Evolutionary conservation across 2,329 filamentous ascomycete species (phyloP).

Genomic region (Hypoxylon sp.): DNA sequence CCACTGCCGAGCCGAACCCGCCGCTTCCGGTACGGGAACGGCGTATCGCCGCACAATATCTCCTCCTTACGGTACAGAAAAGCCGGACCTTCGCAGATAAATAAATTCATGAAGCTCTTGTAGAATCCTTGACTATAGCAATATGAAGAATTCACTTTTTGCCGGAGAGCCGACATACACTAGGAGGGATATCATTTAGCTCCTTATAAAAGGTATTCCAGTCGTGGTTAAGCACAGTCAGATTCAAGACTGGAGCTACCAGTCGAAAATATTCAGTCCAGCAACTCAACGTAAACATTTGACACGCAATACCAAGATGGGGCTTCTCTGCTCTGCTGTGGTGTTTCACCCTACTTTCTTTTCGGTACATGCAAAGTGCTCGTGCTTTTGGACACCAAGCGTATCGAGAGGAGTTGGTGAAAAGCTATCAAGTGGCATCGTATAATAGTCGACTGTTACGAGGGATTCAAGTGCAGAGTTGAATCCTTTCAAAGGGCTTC

Average conservation of each 20-base stretch:
- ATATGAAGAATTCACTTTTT: slow-evolving; percentile 36
- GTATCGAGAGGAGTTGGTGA: too few species aligned
- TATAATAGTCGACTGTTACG: too few species aligned
- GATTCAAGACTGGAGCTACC: slow-evolving; percentile 45
- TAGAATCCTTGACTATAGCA: not conserved
- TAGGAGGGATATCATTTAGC: slow-evolving; percentile 30
- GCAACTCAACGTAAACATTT: slow-evolving; percentile 46
- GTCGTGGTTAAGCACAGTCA: slow-evolving; percentile 47
- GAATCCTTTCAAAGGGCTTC: not conserved
- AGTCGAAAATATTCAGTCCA: slow-evolving; percentile 48
- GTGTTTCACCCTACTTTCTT: too few species aligned
- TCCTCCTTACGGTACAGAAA: slow-evolving; percentile 18
- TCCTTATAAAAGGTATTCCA: slow-evolving; percentile 47
- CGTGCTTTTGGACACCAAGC: too few species aligned
- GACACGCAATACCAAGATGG: slow-evolving; percentile 48
- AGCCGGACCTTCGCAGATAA: slow-evolving; percentile 26
- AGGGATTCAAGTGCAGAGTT: too few species aligned
- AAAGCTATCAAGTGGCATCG: too few species aligned
- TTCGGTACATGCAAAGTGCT: too few species aligned
- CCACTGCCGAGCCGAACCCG: slow-evolving; percentile 49
- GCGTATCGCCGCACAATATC: slow-evolving; percentile 42
- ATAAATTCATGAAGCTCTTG: not conserved
- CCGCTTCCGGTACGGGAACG: slow-evolving; percentile 52
- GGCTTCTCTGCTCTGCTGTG: slow-evolving; percentile 44
- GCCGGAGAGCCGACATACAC: slow-evolving; percentile 39